Percentiles rank a stretch among this genome's conserved stretches.
phyloP scores from a whole-genome alignment of 2,329 filamentous ascomycete species.

The Nemania bipapillata region DNA sequence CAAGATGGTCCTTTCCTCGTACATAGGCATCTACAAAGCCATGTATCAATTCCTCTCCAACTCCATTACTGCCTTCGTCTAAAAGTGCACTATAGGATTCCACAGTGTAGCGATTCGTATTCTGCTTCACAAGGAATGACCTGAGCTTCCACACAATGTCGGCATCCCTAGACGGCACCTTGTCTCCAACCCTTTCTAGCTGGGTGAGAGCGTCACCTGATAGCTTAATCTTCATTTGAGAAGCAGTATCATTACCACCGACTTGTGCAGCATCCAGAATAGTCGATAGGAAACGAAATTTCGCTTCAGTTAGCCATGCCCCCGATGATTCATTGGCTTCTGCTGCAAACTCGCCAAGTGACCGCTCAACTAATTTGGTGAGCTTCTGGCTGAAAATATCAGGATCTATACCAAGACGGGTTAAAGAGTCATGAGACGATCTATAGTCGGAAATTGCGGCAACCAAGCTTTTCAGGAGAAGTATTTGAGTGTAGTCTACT shows the following conservation, averaged over 20 bases:
- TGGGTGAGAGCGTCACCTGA: constrained; percentile 38
- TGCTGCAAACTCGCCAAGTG: constrained; percentile 41
- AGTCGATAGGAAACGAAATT: constrained; percentile 37
- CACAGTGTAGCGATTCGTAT: constrained; percentile 38
- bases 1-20: constrained; percentile 36
- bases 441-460: constrained; percentile 38
- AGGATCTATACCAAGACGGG: constrained; percentile 30
- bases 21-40: constrained; percentile 47
- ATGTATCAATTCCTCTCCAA: constrained; percentile 43
- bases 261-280: constrained; percentile 44
- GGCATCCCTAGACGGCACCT: constrained; percentile 36
- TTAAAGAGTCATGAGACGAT: constrained; percentile 30
- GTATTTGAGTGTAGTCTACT: constrained; percentile 36
- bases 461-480: constrained; percentile 46
- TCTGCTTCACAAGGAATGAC: constrained; percentile 46
- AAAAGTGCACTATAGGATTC: constrained; percentile 39
- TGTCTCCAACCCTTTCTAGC: constrained; percentile 42
- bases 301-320: constrained; percentile 31
- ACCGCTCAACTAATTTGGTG: constrained; percentile 40
- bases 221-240: constrained; percentile 40
- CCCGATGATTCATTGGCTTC: constrained; percentile 32
- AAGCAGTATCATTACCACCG: constrained; percentile 29
- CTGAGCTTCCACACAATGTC: constrained; percentile 48
- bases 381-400: constrained; percentile 41
- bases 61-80: constrained; percentile 35